Base-by-base conservation (phyloP, 768 basidiomycete genomes). In the Fomitopsis pulvina region DNA sequence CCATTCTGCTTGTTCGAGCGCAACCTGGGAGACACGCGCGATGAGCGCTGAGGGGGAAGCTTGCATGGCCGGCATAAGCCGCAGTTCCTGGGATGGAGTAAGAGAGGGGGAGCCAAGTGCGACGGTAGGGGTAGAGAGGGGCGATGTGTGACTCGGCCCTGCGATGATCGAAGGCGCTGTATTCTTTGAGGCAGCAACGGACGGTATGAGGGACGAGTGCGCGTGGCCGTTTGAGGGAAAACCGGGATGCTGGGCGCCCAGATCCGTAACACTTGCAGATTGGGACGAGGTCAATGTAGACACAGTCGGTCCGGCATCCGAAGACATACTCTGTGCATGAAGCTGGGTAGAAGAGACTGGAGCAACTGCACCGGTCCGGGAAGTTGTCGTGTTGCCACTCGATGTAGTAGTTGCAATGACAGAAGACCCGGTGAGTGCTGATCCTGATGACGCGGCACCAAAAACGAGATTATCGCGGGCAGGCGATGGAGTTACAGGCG, bases 401-500 rank as follows among this genome's bases (percentile, higher is more conserved):
- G 32, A 10, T 34, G 32, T n/a, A n/a, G n/a, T 34, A n/a, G 32
- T 34, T 10, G 32, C 32, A 34, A 34, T 34, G 32, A n/a, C 32
- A 34, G 32, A n/a, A 34, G 32, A 3, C 3, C 30, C 30, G 24
- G 20, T 11, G 5, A 40, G 41, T 14, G 48, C 10, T 18, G 39
- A 26, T 49, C 37, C 2, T 12, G 24, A 20, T n/a, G 48, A 28
- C 4, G 26, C 27, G 16, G 48, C 26, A 29, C 37, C 37, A 11
- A n/a, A 2, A 11, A 25, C 30, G n/a, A 25, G 38, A 6, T 28
- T 18, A 29, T 32, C 27, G 6, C n/a, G n/a, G n/a, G 48, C 22
- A 40, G 48, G 11, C 2, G 60, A 55, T 0, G 59, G 56, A 5
- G 45, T 25, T 5, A 37, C 46, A 4, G 65, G 63, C 4, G 68